These are phyloP conservation scores for Rhynchospora pubera DNA, from an alignment of 176 grass and related monocot genomes.

Conservation along the genomic window DNA sequence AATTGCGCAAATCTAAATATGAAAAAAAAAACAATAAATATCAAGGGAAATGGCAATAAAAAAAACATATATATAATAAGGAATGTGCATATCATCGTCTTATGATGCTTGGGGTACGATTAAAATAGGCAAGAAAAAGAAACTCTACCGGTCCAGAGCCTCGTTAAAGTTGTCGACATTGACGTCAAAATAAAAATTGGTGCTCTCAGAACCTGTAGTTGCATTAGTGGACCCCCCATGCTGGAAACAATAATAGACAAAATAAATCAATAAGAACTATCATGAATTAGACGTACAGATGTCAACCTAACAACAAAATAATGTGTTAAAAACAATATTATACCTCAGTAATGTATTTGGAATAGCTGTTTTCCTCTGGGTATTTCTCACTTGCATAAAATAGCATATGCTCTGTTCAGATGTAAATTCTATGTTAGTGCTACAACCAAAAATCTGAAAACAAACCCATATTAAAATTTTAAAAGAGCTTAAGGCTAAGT, in stretches of 20 bases:
- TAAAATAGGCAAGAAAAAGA: neutral
- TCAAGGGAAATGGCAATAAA: conserved; percentile 11
- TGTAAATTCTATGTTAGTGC: neutral
- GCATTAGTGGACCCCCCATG: conserved; percentile 90
- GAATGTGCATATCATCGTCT: neutral
- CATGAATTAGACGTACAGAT: neutral
- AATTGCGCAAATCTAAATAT: conserved; percentile 86
- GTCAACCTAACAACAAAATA: neutral
- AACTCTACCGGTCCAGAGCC: conserved; percentile 76
- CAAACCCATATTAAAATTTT: neutral
- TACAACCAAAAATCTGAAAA: neutral
- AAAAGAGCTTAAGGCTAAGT: neutral
- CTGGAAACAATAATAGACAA: conserved; percentile 29
- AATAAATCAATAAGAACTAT: neutral
- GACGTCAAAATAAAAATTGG: conserved; percentile 82
- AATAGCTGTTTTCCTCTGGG: conserved; percentile 79
- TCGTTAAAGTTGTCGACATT: conserved; percentile 77
- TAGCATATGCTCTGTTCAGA: conserved; percentile 88
- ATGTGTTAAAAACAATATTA: neutral
- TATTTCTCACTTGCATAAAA: conserved; percentile 99
- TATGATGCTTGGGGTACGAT: conserved; percentile 10
- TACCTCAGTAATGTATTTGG: conserved; percentile 89
- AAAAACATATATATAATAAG: neutral
- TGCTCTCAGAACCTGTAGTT: conserved; percentile 56
- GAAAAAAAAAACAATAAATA: conserved; percentile 21